phyloP scores from a whole-genome alignment of 352 stramenopile species.

The Globisporangium okanoganense region DNA sequence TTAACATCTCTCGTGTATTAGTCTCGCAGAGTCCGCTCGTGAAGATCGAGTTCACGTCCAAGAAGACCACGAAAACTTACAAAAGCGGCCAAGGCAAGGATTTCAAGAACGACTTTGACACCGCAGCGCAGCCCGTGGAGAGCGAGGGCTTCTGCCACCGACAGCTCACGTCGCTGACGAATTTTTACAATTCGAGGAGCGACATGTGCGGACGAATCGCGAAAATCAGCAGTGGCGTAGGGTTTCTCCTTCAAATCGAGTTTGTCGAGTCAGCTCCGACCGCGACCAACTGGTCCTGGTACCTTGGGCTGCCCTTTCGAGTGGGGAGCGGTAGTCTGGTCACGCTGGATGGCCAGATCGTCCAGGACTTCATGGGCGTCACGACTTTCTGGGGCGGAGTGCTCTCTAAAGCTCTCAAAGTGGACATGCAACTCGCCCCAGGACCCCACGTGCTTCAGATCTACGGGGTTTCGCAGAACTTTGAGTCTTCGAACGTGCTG shows the following conservation, averaged over 20 bases:
- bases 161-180: slow-evolving; percentile 34
- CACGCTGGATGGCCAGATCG: slow-evolving; percentile 38
- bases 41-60: slow-evolving; percentile 50
- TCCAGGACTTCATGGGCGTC: slow-evolving; percentile 41
- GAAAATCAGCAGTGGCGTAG: slow-evolving; percentile 35
- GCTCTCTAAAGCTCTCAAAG: slow-evolving; percentile 30
- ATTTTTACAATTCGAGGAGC: slow-evolving; percentile 35
- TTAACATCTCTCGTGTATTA: slow-evolving; percentile 11
- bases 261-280: slow-evolving; percentile 36
- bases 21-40: slow-evolving; percentile 30
- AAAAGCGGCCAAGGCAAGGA: slow-evolving; percentile 31
- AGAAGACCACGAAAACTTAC: slow-evolving; percentile 31
- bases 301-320: slow-evolving; percentile 52
- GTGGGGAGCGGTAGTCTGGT: slow-evolving; percentile 37
- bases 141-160: slow-evolving; percentile 56
- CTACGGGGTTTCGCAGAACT: slow-evolving; percentile 36
- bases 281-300: slow-evolving; percentile 46
- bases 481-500: slow-evolving; percentile 45
- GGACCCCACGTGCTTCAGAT: slow-evolving; percentile 41
- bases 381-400: slow-evolving; percentile 38
- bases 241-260: slow-evolving; percentile 45
- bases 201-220: slow-evolving; percentile 44
- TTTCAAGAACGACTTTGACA: slow-evolving; percentile 46
- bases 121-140: slow-evolving; percentile 30
- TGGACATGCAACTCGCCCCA: slow-evolving; percentile 37